Evolutionary conservation across 768 basidiomycete genomes (phyloP).

Genomic region (Xanthoconium purpureum): DNA sequence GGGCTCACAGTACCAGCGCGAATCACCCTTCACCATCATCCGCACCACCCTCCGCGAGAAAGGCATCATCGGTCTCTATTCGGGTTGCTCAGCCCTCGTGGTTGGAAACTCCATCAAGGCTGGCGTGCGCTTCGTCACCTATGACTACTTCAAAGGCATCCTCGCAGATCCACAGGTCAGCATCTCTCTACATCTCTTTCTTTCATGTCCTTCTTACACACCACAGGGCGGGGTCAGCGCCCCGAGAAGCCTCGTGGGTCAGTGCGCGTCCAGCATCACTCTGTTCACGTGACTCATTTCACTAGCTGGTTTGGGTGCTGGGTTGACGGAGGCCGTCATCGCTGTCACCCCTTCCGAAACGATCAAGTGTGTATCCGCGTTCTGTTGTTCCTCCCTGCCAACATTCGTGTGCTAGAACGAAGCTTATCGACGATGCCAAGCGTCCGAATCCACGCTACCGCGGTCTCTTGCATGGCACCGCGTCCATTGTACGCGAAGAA

Average conservation of each 20-base stretch:
- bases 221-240: constrained; percentile 86
- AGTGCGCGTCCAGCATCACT: constrained; percentile 3
- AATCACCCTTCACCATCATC: constrained; percentile 73
- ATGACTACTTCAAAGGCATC: constrained; percentile 85
- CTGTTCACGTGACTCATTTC: constrained; percentile 10
- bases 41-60: constrained; percentile 68
- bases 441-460: constrained; percentile 80
- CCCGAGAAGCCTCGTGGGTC: constrained; percentile 79
- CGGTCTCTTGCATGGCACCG: constrained; percentile 83
- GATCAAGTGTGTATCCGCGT: constrained; percentile 71
- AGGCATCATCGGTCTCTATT: constrained; percentile 86
- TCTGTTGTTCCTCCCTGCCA: neutral
- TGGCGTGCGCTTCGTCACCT: constrained; percentile 92
- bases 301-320: constrained; percentile 78
- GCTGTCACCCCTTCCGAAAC: constrained; percentile 98
- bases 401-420: constrained; percentile 63
- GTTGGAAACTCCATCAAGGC: constrained; percentile 93
- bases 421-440: constrained; percentile 93
- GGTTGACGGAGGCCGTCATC: constrained; percentile 87
- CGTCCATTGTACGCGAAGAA: constrained; percentile 77
- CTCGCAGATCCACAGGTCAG: constrained; percentile 81
- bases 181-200: neutral
- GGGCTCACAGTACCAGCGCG: constrained; percentile 39
- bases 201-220: neutral
- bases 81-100: constrained; percentile 85